Evolutionary conservation across 2,329 filamentous ascomycete genomes (phyloP), one percentile per base, ranked within the genome.

Genomic region (Spiromastix sp.): DNA sequence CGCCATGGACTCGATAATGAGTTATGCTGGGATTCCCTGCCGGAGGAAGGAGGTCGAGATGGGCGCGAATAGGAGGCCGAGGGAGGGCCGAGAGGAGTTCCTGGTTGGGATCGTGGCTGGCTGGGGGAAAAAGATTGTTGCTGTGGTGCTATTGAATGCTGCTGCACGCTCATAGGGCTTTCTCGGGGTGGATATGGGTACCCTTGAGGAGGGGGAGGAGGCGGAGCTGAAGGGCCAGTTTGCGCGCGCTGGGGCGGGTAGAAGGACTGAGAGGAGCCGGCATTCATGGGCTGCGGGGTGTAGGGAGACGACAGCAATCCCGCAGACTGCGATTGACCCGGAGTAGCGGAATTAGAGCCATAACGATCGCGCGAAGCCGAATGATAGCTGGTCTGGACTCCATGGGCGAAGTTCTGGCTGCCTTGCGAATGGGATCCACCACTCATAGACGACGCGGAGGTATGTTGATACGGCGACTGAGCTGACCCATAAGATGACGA

Each of bases 1-100:
- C 47, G 45, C 48, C 53, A 56, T 12, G 55, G 51, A 31, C 55
- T 59, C 7, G 55, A 53, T 20, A 49, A 39, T 32, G 45, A 50
- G 34, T 51, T 48, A 4, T 47, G 50, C 20, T 50, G 52, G 19
- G 48, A 55, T 35, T 59, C 56, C 36, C 48, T 56, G 21, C 58
- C 56, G 8, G 60, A 57, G 7, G 59, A 61, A 12, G 41, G 51
- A 12, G 59, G 59, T 16, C 58, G 59, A 15, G 58, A 57, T n/a
- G 55, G 54, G 13, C 51, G 57, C 12, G 49, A 42, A 27, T 49
- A 52, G 11, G 55, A 47, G 5, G 48, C 39, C 20, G 55, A 48
- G 32, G 63, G 65, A 17, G 67, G 68, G 1, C 63, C 66, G 29
- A 70, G 52, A 16, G 68, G 68, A 10, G 67, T 70, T 28, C 58